Evolutionary conservation across 2,329 filamentous ascomycete species (phyloP).

Genomic region (Aspergillus calidoustus): DNA sequence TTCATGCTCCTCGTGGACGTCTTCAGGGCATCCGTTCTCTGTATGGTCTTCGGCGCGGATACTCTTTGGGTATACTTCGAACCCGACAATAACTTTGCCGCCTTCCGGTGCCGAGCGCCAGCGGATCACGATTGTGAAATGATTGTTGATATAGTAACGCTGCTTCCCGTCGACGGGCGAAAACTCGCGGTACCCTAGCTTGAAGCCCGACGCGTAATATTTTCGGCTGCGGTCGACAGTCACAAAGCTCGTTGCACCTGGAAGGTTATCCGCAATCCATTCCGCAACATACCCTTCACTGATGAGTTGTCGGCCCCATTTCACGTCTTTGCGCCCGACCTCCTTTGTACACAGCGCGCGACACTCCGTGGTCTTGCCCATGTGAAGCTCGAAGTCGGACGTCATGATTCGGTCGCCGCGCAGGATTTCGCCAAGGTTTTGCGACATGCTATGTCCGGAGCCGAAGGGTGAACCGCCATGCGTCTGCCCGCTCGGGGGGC

Average conservation of each 20-base stretch:
- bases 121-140: slow-evolving; percentile 82
- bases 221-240: slow-evolving; percentile 82
- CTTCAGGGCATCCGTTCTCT: slow-evolving; percentile 68
- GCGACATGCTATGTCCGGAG: slow-evolving; percentile 75
- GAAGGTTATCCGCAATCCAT: slow-evolving; percentile 92
- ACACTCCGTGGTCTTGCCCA: slow-evolving; percentile 76
- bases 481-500: slow-evolving; percentile 72
- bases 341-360: slow-evolving; percentile 72
- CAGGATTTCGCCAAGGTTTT: slow-evolving; percentile 86
- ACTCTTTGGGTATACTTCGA: slow-evolving; percentile 89
- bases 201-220: slow-evolving; percentile 90
- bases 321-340: slow-evolving; percentile 67
- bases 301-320: slow-evolving; percentile 72
- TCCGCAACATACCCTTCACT: slow-evolving; percentile 82
- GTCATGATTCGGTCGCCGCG: slow-evolving; percentile 83
- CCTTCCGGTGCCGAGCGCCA: slow-evolving; percentile 73
- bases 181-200: slow-evolving; percentile 76
- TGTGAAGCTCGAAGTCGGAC: slow-evolving; percentile 79
- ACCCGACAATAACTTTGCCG: slow-evolving; percentile 81
- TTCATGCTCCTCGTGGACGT: slow-evolving; percentile 66
- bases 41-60: slow-evolving; percentile 67
- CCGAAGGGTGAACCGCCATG: slow-evolving; percentile 70
- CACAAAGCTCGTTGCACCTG: slow-evolving; percentile 85
- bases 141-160: slow-evolving; percentile 81
- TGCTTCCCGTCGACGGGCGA: slow-evolving; percentile 63